Evolutionary conservation across 1,139 yeast genomes (phyloP), one percentile per base, ranked within the genome.

Genomic region (Yamadazyma epiphylla): DNA sequence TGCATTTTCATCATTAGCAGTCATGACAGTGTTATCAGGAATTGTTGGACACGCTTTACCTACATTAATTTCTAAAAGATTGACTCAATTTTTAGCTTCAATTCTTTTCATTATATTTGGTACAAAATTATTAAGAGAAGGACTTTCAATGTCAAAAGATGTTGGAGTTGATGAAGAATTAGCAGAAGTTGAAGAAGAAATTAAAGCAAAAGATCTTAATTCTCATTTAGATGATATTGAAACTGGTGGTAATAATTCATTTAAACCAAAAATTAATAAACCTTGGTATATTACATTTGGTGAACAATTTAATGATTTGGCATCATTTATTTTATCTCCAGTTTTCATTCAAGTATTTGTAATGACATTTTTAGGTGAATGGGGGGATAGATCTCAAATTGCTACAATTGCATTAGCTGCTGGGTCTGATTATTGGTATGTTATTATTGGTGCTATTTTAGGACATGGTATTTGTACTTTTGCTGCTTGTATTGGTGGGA

Each of bases 391-490:
- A 50, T 88, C 96, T 10, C 99, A 91, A 61, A 87, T 91, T 32
- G 96, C 97, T 22, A 94, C 96, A 25, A 88, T 91, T 49, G 98
- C 98, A 31, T 84, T 91, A 94, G 97, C 97, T 28, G 96, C 98
- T 1, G 96, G 96, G 23, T 80, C 88, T 22, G 86, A 88, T 55
- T 91, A 87, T 62, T 80, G 94, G 91, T 71, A 71, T 49, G 95
- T 89, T 28, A 86, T 91, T 27, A 46, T 81, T 26, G 98, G 99
- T 36, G 95, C 95, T 14, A 77, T 88, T 25, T 55, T 83, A 27
- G 99, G 98, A 16, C 99, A 91, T 57, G 80, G 83, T 8, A 35
- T 84, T n/a, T 91, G 98, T 61, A 86, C 97, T 0, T 77, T 77
- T 27, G 76, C 88, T 37, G 98, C 98, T n/a, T 95, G 94, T 32